A percentile compares a stretch with the other conserved stretches of the same genome.
Conservation (phyloP, 2,329 filamentous ascomycete genomes). For the Pestalotiopsis sp. region DNA sequence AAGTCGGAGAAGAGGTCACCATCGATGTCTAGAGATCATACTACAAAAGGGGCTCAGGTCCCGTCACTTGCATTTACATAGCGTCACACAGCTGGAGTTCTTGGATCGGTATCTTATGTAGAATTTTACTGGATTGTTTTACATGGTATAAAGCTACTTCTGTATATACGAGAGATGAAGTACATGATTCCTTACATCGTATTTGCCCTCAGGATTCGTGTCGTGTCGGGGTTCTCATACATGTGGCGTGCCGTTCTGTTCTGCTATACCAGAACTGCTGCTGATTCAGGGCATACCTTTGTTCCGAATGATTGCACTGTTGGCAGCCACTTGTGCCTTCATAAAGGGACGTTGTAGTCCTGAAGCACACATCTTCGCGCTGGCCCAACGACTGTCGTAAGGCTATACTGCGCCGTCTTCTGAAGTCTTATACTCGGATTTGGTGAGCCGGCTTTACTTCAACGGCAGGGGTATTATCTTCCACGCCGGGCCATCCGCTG, state of each 20-base stretch:
- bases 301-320: background rate
- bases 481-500: background rate
- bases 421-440: background rate
- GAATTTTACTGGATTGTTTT: constrained; percentile 6
- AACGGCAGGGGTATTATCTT: background rate
- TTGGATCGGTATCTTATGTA: background rate
- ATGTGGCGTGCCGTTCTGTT: background rate
- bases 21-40: constrained; percentile 19
- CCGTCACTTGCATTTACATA: background rate
- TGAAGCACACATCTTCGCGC: background rate
- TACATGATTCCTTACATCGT: background rate
- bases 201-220: background rate
- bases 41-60: background rate
- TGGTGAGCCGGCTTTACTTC: background rate
- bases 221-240: background rate
- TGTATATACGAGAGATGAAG: background rate
- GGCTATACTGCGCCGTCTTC: background rate
- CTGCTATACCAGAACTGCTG: background rate
- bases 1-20: constrained; percentile 48
- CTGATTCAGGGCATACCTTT: background rate
- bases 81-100: background rate
- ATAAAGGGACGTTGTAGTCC: background rate
- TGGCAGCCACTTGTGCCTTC: background rate
- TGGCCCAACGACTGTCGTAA: background rate
- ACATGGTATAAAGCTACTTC: background rate